Conservation (phyloP, 441 rosid species). For the Viola pubescens region DNA sequence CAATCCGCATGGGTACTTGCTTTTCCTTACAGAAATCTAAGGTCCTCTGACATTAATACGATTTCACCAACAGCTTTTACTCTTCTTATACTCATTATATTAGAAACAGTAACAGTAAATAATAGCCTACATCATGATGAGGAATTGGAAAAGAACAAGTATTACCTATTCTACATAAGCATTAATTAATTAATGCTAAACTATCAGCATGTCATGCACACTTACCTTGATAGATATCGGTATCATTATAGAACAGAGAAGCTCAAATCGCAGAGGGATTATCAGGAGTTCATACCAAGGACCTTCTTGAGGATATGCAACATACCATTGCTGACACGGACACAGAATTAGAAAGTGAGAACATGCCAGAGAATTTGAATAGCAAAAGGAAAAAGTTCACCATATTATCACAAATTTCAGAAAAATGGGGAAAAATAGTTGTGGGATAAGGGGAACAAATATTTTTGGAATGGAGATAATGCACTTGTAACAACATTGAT, state of each 20-base stretch:
- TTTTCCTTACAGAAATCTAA: too few relatives aligned
- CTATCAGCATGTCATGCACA: background rate
- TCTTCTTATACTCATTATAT: background rate
- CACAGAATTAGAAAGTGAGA: constrained; percentile 13
- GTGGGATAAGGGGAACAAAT: too few relatives aligned
- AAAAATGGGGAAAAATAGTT: too few relatives aligned
- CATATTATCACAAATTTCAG: background rate
- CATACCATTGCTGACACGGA: constrained; percentile 91
- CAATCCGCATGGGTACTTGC: too few relatives aligned
- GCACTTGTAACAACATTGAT: too few relatives aligned
- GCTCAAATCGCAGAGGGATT: constrained; percentile 97
- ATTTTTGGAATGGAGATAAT: too few relatives aligned
- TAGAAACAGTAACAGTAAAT: background rate
- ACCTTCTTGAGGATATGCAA: constrained; percentile 76
- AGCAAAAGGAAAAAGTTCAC: background rate
- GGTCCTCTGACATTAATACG: too few relatives aligned
- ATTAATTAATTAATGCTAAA: background rate
- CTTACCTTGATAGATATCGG: constrained; percentile 95
- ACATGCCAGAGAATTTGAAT: background rate
- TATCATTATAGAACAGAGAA: constrained; percentile 98
- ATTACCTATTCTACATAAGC: background rate
- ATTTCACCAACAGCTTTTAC: background rate
- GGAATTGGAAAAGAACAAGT: background rate
- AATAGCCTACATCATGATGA: background rate
- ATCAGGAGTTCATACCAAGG: constrained; percentile 96